Evolutionary conservation across 139 green algal species (phyloP).

Genomic region (Nannochloris sp.): DNA sequence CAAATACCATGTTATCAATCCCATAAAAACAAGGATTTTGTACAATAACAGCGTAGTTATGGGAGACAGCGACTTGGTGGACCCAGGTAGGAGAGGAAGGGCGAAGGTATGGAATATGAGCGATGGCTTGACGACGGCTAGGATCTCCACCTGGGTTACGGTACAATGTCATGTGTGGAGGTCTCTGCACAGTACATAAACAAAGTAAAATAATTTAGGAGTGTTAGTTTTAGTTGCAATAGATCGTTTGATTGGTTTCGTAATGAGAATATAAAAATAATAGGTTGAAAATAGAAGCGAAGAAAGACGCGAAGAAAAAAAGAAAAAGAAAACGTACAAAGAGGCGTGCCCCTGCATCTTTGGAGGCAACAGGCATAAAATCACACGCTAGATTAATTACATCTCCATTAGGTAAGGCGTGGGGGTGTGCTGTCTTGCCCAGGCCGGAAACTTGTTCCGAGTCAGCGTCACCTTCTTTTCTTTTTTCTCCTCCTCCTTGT

Average conservation of each 20-base stretch:
- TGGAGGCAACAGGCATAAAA: constrained; percentile 22
- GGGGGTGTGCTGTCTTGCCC: constrained; percentile 58
- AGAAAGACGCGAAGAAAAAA: background rate
- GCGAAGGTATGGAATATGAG: constrained; percentile 24
- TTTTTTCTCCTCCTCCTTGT: too few relatives aligned
- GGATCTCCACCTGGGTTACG: background rate
- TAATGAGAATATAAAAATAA: background rate
- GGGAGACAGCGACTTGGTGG: constrained; percentile 55
- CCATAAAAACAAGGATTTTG: constrained; percentile 59
- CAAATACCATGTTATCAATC: constrained; percentile 41
- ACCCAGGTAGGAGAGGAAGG: constrained; percentile 54
- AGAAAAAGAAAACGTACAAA: background rate
- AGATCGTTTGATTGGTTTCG: background rate
- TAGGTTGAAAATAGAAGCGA: background rate
- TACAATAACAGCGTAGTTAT: constrained; percentile 39
- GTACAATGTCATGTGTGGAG: constrained; percentile 20
- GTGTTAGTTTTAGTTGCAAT: background rate
- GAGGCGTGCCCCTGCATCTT: background rate
- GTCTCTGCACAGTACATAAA: background rate
- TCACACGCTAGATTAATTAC: constrained; percentile 50
- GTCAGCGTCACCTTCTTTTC: too few relatives aligned
- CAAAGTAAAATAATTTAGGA: background rate
- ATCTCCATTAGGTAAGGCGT: constrained; percentile 29
- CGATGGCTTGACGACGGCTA: constrained; percentile 14
- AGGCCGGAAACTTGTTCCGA: background rate